phyloP scores from a whole-genome alignment of 495 filamentous ascomycete genomes.

The Talaromyces thailandensis region DNA sequence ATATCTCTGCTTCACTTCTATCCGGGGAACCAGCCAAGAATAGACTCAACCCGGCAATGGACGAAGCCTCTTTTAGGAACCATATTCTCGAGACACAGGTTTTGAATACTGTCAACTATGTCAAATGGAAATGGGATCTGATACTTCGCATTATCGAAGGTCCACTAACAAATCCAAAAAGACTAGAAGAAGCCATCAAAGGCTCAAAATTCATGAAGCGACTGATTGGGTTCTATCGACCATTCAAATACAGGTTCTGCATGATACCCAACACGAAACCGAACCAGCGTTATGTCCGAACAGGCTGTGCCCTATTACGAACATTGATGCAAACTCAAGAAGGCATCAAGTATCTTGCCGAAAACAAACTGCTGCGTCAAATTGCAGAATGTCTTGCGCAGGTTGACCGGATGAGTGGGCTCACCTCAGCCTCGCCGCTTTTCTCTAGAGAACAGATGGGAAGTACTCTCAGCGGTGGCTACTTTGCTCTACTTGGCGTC shows the following conservation, averaged over 20 bases:
- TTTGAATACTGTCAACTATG: conserved; percentile 71
- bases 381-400: conserved; percentile 93
- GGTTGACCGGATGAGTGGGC: conserved; percentile 81
- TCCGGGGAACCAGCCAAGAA: conserved; percentile 59
- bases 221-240: conserved; percentile 86
- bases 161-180: conserved; percentile 81
- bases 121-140: conserved; percentile 95
- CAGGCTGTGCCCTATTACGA: conserved; percentile 78
- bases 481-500: conserved; percentile 85
- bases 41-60: conserved; percentile 63
- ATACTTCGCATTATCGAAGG: conserved; percentile 89
- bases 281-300: conserved; percentile 88
- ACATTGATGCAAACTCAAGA: conserved; percentile 76
- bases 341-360: conserved; percentile 73
- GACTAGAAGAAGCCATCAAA: conserved; percentile 90
- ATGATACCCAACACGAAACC: conserved; percentile 78
- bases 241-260: conserved; percentile 93
- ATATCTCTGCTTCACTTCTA: conserved; percentile 30
- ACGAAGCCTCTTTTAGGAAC: conserved; percentile 80
- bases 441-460: conserved; percentile 76
- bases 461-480: conserved; percentile 80
- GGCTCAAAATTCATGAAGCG: conserved; percentile 92
- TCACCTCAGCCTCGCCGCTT: conserved; percentile 78
- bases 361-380: conserved; percentile 88
- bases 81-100: conserved; percentile 82